Evolutionary conservation across 2,329 filamentous ascomycete species (phyloP).

Genomic region (Aspergillus sp.): DNA sequence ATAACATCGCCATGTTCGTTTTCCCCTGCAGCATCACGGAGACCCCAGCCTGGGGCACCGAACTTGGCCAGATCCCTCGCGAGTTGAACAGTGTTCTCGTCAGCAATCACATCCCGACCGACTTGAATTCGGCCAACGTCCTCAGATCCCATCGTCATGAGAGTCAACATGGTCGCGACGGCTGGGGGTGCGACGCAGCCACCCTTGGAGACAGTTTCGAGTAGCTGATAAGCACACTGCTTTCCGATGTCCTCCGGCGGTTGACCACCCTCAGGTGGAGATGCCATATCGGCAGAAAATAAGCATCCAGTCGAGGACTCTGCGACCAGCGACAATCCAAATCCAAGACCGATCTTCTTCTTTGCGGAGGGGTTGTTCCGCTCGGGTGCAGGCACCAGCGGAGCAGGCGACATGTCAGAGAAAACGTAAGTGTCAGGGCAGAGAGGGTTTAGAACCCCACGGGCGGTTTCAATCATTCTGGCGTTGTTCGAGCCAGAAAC

Average conservation of each 20-base stretch:
- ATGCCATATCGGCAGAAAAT: constrained; percentile 77
- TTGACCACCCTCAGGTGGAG: constrained; percentile 68
- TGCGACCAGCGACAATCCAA: constrained; percentile 82
- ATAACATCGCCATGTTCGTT: constrained; percentile 63
- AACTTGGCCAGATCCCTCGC: constrained; percentile 83
- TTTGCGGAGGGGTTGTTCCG: constrained; percentile 52
- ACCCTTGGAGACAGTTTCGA: constrained; percentile 74
- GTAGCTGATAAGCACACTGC: constrained; percentile 77
- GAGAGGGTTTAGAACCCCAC: constrained; percentile 79
- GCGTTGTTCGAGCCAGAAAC: constrained; percentile 90
- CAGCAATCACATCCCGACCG: constrained; percentile 72
- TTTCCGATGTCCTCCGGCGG: constrained; percentile 87
- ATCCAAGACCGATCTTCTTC: constrained; percentile 73
- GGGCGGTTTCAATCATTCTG: constrained; percentile 85
- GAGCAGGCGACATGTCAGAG: constrained; percentile 57
- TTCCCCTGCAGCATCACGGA: constrained; percentile 66
- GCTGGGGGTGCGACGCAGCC: constrained; percentile 72
- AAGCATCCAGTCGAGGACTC: constrained; percentile 82
- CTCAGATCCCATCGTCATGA: constrained; percentile 98
- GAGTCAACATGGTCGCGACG: constrained; percentile 65
- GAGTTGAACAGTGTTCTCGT: constrained; percentile 70
- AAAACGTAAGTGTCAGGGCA: constrained; percentile 87
- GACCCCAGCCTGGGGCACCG: constrained; percentile 82
- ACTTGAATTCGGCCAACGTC: constrained; percentile 84
- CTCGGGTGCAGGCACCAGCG: constrained; percentile 61